Base-by-base conservation (phyloP, 75 land plant species). In the Sequoiadendron giganteum region DNA sequence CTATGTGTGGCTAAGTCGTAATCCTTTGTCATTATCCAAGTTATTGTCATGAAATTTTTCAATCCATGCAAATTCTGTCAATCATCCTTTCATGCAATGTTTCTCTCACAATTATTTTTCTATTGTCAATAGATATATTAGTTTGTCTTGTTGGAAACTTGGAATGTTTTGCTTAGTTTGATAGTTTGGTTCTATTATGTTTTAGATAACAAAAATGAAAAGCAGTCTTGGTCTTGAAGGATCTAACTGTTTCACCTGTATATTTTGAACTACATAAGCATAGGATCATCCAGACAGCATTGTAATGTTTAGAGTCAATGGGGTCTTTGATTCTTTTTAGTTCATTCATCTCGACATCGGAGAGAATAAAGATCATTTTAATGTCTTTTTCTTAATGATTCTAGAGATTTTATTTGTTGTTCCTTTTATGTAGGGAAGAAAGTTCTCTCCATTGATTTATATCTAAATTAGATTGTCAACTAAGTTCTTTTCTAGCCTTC, bases 201-300 rank as follows among this genome's bases (percentile, higher is more conserved):
- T 25, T 18, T 84, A 84, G 6, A 39, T 45, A 25, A 43, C 11
- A 11, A 47, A 9, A 13, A 21, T 70, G 77, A 10, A 78, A 1
- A 15, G 42, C 11, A 43, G 21, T 73, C 76, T 85, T 88, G 90
- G 88, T 90, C 38, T 88, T 16, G 13, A 81, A 28, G 40, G 79
- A 36, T 38, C 42, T 76, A 34, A 38, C 14, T 38, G 19, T 76
- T 76, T 76, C 40, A 36, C 16, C 3, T 0, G 5, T 32, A 34
- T 76, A 38, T 38, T 14, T 76, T 76, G 13, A 36, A 14, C 15
- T 38, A 14, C 18, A 32, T 3, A 14, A 1, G 3, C 4, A 15
- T 14, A 11, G 32, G 38, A 36, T 11, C 40, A 65, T 76, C 42
- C 13, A 3, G 40, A 76, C 79, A 1, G 4, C 0, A 14, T n/a